These are phyloP conservation scores for Pholiota microspora DNA, from an alignment of 768 basidiomycete species.

Conservation along the genomic window DNA sequence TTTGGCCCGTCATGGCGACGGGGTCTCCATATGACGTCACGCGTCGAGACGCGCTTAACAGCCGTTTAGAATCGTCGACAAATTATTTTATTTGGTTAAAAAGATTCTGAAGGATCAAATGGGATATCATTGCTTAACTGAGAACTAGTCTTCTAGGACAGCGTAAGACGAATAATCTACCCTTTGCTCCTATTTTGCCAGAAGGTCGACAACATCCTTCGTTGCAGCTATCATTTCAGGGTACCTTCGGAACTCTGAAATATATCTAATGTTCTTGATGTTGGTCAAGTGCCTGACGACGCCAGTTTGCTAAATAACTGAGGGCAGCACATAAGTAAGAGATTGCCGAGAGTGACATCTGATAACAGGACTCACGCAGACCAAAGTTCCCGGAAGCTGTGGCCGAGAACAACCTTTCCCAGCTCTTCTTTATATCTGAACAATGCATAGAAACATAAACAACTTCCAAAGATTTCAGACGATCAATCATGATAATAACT, in stretches of 20 bases:
- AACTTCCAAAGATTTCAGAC: neutral
- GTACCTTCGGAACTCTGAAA: slow-evolving; percentile 3
- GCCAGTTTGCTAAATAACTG: too few species aligned
- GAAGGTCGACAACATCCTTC: neutral
- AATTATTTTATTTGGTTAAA: too few species aligned
- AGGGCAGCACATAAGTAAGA: too few species aligned
- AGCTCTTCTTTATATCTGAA: slow-evolving; percentile 1
- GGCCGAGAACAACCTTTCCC: slow-evolving; percentile 4
- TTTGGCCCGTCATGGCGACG: slow-evolving; percentile 5
- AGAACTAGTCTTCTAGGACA: neutral
- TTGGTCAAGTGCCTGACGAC: slow-evolving; percentile 1
- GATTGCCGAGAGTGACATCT: too few species aligned
- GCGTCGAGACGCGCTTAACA: neutral
- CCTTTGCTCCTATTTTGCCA: slow-evolving; percentile 8
- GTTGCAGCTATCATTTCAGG: slow-evolving; percentile 1
- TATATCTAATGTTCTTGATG: slow-evolving; percentile 8
- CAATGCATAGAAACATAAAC: slow-evolving; percentile 6
- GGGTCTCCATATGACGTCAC: slow-evolving; percentile 5
- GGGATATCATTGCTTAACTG: too few species aligned
- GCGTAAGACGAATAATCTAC: slow-evolving; percentile 3
- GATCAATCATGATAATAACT: neutral
- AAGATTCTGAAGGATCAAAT: too few species aligned
- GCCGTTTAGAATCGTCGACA: neutral
- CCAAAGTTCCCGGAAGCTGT: slow-evolving; percentile 5
- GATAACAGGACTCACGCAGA: neutral